Evolutionary conservation across 2,329 filamentous ascomycete species (phyloP).

Genomic region (Alternaria ventricosa): DNA sequence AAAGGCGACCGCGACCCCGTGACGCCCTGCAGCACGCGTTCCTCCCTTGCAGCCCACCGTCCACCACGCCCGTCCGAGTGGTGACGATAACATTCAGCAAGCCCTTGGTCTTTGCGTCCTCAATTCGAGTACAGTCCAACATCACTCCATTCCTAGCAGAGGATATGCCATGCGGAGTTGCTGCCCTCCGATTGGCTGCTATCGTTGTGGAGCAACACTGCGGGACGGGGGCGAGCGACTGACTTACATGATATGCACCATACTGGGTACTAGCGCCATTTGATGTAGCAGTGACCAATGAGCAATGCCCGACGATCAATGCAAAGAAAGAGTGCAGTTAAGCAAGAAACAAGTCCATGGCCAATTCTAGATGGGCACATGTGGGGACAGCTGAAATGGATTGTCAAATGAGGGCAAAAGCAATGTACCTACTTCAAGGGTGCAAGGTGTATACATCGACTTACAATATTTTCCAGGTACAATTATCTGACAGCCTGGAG

Average conservation of each 20-base stretch:
- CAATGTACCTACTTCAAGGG: neutral
- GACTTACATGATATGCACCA: neutral
- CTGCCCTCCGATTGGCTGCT: conserved; percentile 14
- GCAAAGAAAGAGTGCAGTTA: neutral
- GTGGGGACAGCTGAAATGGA: neutral
- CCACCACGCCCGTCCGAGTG: neutral
- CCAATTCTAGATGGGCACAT: neutral
- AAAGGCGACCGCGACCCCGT: conserved; percentile 5
- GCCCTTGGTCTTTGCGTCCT: neutral
- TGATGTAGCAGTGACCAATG: neutral
- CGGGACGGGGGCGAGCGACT: neutral
- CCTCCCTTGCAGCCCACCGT: neutral
- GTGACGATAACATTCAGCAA: neutral
- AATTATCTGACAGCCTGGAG: too few species aligned
- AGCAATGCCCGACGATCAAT: neutral
- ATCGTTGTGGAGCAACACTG: neutral
- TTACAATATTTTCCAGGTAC: neutral
- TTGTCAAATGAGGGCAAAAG: neutral
- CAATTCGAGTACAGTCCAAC: neutral
- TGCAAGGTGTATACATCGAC: neutral
- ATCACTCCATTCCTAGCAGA: neutral
- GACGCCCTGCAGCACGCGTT: conserved; percentile 15
- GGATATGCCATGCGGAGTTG: conserved; percentile 5
- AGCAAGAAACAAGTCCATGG: neutral
- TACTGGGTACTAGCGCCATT: neutral